A percentile compares a stretch with the other conserved stretches of the same genome.
phyloP scores from a whole-genome alignment of 768 basidiomycete genomes.

The Suillus paluster region DNA sequence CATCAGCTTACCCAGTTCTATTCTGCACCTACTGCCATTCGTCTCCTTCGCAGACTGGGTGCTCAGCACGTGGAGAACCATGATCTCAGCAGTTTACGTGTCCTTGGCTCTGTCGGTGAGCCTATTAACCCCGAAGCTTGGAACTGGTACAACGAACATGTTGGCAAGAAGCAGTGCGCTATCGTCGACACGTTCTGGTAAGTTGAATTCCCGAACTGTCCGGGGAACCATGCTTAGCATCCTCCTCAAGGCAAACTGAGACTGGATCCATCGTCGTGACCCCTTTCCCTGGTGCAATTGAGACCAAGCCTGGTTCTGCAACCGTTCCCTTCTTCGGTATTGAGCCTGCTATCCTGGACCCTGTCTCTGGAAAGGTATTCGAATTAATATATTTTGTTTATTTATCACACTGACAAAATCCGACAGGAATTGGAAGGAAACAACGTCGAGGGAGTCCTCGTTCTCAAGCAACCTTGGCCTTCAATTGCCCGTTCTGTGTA shows the following conservation, averaged over 20 bases:
- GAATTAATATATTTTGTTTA: neutral
- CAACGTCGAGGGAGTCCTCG: conserved; percentile 90
- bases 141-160: conserved; percentile 98
- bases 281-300: conserved; percentile 93
- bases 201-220: conserved; percentile 19
- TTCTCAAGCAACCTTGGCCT: conserved; percentile 88
- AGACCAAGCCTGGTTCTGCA: conserved; percentile 95
- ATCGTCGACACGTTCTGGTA: conserved; percentile 93
- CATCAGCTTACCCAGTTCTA: conserved; percentile 97
- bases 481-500: conserved; percentile 93
- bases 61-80: conserved; percentile 82
- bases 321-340: conserved; percentile 99
- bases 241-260: conserved; percentile 82
- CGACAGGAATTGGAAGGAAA: conserved; percentile 70
- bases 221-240: neutral
- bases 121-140: conserved; percentile 99
- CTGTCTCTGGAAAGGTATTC: conserved; percentile 69
- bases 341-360: conserved; percentile 85
- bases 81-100: conserved; percentile 82
- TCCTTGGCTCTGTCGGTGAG: conserved; percentile 94
- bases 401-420: conserved; percentile 6
- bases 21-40: conserved; percentile 92
- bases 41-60: conserved; percentile 85
- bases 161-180: conserved; percentile 86
- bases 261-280: conserved; percentile 96